Base-by-base conservation (phyloP, 805 yeast genomes). In the Ogataea trehalophila region DNA sequence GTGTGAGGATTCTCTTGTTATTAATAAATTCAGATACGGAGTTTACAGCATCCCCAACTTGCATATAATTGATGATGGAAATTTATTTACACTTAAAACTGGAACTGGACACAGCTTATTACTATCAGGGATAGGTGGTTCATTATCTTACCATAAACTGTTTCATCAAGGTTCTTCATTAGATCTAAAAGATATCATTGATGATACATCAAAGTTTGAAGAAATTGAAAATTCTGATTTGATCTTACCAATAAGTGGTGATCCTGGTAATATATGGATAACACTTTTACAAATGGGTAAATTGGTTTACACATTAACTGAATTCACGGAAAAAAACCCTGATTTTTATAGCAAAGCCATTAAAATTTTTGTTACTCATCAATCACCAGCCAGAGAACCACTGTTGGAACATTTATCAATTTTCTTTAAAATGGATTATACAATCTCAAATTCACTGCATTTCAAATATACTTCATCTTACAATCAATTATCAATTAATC, bases 241-340 rank as follows among this genome's bases (percentile, higher is more conserved):
- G 33, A 48, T 64, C 14, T 66, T 79, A 20, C 84, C 86, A 1
- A 80, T 84, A 5, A 73, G 79, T 38, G 79, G 80, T 2, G 79
- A 75, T 50, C 76, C 79, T 1, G 91, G 92, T 1, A 83, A 83
- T 52, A 72, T 84, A 39, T 86, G 95, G 95, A 74, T 83, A 36
- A 82, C 88, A 8, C 64, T 84, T 50, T 63, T 84, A 44, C 94
- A 86, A 61, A 66, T 87, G 37, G 91, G 92, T 4, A 83, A 78
- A 60, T 69, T 86, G 44, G 69, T 80, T 18, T 72, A 76, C 51
- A 75, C 80, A 0, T 69, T 49, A 66, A 71, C 60, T 46, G 67
- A 47, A 54, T 71, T 47, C 66, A 67, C 64, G 60, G 72, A 57
- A 62, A 67, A 51, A 6, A 48, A 67, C 39, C 55, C 60, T 8